Base-by-base conservation (phyloP, 2,329 filamentous ascomycete species). In the Aspergillus fijiensis region DNA sequence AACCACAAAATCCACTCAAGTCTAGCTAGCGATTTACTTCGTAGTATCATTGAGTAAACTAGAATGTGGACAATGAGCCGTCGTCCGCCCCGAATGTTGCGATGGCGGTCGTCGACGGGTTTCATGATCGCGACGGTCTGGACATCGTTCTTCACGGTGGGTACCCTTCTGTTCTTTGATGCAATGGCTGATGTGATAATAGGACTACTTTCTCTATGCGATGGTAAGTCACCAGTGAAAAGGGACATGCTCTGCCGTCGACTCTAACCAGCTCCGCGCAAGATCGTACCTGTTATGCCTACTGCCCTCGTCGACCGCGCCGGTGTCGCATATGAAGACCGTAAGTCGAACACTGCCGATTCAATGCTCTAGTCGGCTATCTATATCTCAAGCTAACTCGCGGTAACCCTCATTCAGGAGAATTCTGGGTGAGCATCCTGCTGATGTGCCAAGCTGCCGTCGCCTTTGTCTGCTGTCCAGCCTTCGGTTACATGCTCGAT, bases 51-150 rank as follows among this genome's bases (percentile, higher is more conserved):
- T 19, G 33, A 12, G 33, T 35, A 6, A 35, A 16, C 5, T 16
- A 16, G 39, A 45, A 19, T 45, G 39, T 45, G 39, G 39, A 45
- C 14, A 16, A 52, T n/a, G 27, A 62, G 61, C 52, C 53, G 55
- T 48, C 67, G 55, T 48, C 67, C 64, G 6, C 69, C 69, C 35
- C 67, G 67, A 65, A 60, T 71, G 10, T 69, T 84, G 3, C 62
- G 71, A 74, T 84, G 82, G 80, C 81, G 86, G n/a, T 86, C 84
- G 11, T 84, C 81, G 55, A 84, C 82, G 2, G 67, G 80, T 50
- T 88, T 88, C 74, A 86, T 87, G 63, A 70, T 86, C 45, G 72
- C 79, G 6, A 87, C 85, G 2, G 83, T 88, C n/a, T 72, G 70
- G 70, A 70, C 65, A 49, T 72, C 70, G 14, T 69, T 62, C 11